phyloP scores from a whole-genome alignment of 1,139 yeast genomes.

The Eremothecium gossypii region DNA sequence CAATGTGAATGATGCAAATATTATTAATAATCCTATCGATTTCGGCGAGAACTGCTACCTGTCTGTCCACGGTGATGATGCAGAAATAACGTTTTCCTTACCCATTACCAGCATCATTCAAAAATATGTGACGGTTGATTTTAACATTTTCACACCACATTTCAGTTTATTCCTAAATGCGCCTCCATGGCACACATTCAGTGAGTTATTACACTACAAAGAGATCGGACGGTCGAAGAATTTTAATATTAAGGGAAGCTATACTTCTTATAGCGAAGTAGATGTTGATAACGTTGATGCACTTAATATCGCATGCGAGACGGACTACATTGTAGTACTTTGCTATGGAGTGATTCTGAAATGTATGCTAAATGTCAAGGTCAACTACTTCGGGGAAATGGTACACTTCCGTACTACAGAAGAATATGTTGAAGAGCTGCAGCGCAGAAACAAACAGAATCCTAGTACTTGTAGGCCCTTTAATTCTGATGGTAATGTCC shows the following conservation, averaged over 20 bases:
- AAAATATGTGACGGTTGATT: slow-evolving; percentile 48
- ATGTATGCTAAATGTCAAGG: slow-evolving; percentile 68
- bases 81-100: slow-evolving; percentile 40
- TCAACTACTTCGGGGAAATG: slow-evolving; percentile 83
- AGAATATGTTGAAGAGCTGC: slow-evolving; percentile 46
- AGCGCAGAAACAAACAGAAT: neutral
- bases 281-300: slow-evolving; percentile 62
- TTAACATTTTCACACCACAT: slow-evolving; percentile 45
- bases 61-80: slow-evolving; percentile 58
- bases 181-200: slow-evolving; percentile 87
- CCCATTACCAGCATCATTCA: slow-evolving; percentile 58
- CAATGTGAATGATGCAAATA: slow-evolving; percentile 79
- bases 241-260: slow-evolving; percentile 56
- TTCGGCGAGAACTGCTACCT: slow-evolving; percentile 69
- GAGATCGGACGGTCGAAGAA: slow-evolving; percentile 59
- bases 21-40: slow-evolving; percentile 81
- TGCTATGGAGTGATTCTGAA: slow-evolving; percentile 73
- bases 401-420: slow-evolving; percentile 79
- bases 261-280: slow-evolving; percentile 49
- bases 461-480: neutral
- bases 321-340: slow-evolving; percentile 58
- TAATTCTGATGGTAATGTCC: neutral
- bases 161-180: slow-evolving; percentile 60
- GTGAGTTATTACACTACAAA: slow-evolving; percentile 55
- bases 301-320: slow-evolving; percentile 53